A percentile compares a stretch with the other conserved stretches of the same genome.
phyloP scores from a whole-genome alignment of 306 rosid species.

The Carpinus viminea region DNA sequence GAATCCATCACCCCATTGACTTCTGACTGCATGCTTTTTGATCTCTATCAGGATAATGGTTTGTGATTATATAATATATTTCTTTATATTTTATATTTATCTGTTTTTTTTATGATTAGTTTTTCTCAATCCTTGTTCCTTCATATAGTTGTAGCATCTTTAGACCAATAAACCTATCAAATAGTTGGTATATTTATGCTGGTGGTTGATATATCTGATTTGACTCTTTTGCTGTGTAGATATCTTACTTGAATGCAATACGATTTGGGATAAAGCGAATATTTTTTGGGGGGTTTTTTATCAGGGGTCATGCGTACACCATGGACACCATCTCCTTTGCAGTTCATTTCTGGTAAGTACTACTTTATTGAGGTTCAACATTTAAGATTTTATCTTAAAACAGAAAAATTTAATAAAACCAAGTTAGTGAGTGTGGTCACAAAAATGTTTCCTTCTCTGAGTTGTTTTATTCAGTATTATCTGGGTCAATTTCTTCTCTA shows the following conservation, averaged over 20 bases:
- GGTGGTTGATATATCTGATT: constrained; percentile 19
- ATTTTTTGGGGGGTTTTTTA: constrained; percentile 97
- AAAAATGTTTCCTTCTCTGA: background rate
- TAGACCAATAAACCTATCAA: background rate
- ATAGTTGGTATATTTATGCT: constrained; percentile 6
- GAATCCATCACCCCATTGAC: no score
- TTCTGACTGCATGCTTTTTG: background rate
- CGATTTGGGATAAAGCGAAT: constrained; percentile 85
- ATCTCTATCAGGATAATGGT: background rate
- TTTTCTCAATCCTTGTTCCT: background rate
- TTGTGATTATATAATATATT: background rate
- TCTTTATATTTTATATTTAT: background rate
- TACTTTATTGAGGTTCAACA: constrained; percentile 8
- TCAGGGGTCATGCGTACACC: constrained; percentile 98
- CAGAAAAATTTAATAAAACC: background rate
- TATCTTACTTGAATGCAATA: constrained; percentile 87
- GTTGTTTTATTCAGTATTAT: constrained; percentile 8
- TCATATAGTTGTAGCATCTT: background rate
- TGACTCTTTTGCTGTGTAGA: constrained; percentile 43
- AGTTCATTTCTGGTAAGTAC: constrained; percentile 78
- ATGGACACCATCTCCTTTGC: constrained; percentile 99
- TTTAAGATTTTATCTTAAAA: background rate
- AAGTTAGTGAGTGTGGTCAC: background rate
- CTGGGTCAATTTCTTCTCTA: constrained; percentile 3
- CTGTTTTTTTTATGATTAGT: background rate